Evolutionary conservation across 2,329 filamentous ascomycete genomes (phyloP).

Genomic region (Botrytis medusae): DNA sequence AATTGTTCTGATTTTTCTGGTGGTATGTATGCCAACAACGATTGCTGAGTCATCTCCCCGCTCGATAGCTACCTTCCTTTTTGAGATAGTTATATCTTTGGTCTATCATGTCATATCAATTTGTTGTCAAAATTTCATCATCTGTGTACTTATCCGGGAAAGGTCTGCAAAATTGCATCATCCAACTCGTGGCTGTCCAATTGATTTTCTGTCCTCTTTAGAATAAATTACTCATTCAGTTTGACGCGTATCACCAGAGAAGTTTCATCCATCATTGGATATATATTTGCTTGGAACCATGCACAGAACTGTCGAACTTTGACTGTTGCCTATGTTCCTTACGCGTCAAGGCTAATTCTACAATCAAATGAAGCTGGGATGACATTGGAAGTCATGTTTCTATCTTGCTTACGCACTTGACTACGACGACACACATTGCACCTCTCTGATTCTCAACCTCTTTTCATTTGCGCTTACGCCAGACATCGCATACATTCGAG

Average conservation of each 20-base stretch:
- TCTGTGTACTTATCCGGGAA: background rate
- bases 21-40: background rate
- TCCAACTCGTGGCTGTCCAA: background rate
- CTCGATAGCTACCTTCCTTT: background rate
- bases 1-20: background rate
- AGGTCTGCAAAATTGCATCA: background rate
- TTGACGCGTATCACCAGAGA: background rate
- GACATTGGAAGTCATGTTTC: background rate
- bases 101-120: background rate
- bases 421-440: background rate
- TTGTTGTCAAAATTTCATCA: background rate
- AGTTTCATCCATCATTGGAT: background rate
- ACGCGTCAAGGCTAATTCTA: background rate
- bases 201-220: background rate
- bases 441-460: background rate
- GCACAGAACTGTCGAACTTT: background rate
- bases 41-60: background rate
- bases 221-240: background rate
- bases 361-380: background rate
- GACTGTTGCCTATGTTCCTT: background rate
- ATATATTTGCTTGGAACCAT: background rate
- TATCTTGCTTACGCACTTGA: slow-evolving; percentile 8
- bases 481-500: background rate
- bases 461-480: background rate
- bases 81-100: background rate